phyloP scores from a whole-genome alignment of 129 eudicot species.

The Artemisia tridentata region DNA sequence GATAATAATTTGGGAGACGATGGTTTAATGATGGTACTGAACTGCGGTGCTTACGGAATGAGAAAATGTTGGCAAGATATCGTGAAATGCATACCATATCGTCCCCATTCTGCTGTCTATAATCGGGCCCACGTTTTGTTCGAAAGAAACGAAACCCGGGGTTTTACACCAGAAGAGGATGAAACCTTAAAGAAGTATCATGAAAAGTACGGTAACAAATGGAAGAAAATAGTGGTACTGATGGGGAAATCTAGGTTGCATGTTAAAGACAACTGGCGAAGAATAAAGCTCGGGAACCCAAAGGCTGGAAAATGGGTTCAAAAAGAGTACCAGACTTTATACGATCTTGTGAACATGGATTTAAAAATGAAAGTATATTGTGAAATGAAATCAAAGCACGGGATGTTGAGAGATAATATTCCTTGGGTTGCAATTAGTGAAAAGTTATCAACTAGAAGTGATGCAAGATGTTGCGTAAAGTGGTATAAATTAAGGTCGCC shows the following conservation, averaged over 20 bases:
- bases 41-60: slow-evolving; percentile 35
- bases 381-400: slow-evolving; percentile 59
- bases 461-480: slow-evolving; percentile 44
- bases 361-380: slow-evolving; percentile 30
- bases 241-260: slow-evolving; percentile 55
- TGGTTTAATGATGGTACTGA: slow-evolving; percentile 57
- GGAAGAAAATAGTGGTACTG: slow-evolving; percentile 49
- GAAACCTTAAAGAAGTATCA: slow-evolving; percentile 25
- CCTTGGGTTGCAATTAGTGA: slow-evolving; percentile 66
- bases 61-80: slow-evolving; percentile 73
- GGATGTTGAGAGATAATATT: slow-evolving; percentile 73
- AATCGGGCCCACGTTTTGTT: slow-evolving; percentile 58
- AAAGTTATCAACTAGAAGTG: slow-evolving; percentile 39
- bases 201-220: slow-evolving; percentile 41
- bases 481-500: slow-evolving; percentile 73
- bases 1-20: slow-evolving; percentile 51
- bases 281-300: slow-evolving; percentile 35
- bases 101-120: slow-evolving; percentile 43
- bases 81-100: slow-evolving; percentile 49
- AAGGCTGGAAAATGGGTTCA: slow-evolving; percentile 60
- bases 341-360: slow-evolving; percentile 59
- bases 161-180: slow-evolving; percentile 63
- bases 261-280: slow-evolving; percentile 62
- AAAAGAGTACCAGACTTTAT: slow-evolving; percentile 62
- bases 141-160: slow-evolving; percentile 32